Conservation (phyloP, 2,329 filamentous ascomycete species). For the Aspergillus sergii region DNA sequence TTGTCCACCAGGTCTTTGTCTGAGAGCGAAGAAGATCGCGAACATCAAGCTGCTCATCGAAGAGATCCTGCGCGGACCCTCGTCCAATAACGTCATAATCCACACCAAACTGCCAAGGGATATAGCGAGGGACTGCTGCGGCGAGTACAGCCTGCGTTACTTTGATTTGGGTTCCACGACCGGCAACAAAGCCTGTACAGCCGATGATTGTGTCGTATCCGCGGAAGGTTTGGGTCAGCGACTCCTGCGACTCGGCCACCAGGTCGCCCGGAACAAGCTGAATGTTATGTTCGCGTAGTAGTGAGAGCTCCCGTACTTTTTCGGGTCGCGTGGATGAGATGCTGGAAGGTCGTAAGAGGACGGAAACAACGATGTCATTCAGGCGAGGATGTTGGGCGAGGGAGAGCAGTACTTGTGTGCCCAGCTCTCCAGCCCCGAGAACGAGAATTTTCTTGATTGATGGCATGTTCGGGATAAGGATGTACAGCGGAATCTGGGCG, state of each 20-base stretch:
- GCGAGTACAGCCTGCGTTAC: constrained; percentile 58
- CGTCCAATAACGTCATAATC: constrained; percentile 68
- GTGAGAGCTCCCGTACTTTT: constrained; percentile 8
- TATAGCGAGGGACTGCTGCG: constrained; percentile 55
- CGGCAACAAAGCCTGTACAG: constrained; percentile 63
- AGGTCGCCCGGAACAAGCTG: constrained; percentile 52
- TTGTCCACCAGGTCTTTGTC: constrained; percentile 57
- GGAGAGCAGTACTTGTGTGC: constrained; percentile 56
- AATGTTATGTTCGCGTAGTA: constrained; percentile 28
- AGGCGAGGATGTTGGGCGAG: constrained; percentile 52
- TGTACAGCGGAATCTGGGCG: neutral
- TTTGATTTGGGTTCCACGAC: constrained; percentile 60
- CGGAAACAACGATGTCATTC: constrained; percentile 43
- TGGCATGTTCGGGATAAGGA: neutral
- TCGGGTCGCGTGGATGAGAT: constrained; percentile 33
- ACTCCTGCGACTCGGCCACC: constrained; percentile 26
- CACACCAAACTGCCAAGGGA: constrained; percentile 75
- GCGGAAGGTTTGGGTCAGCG: constrained; percentile 49
- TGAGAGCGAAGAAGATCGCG: constrained; percentile 56
- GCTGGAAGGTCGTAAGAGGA: constrained; percentile 58
- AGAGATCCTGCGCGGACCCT: constrained; percentile 64
- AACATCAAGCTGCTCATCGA: constrained; percentile 68
- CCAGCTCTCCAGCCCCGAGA: constrained; percentile 69
- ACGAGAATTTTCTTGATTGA: constrained; percentile 52
- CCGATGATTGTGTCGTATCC: constrained; percentile 53